A percentile compares a stretch with the other conserved stretches of the same genome.
Conservation (phyloP, 306 rosid genomes). For the Cucumis melo region DNA sequence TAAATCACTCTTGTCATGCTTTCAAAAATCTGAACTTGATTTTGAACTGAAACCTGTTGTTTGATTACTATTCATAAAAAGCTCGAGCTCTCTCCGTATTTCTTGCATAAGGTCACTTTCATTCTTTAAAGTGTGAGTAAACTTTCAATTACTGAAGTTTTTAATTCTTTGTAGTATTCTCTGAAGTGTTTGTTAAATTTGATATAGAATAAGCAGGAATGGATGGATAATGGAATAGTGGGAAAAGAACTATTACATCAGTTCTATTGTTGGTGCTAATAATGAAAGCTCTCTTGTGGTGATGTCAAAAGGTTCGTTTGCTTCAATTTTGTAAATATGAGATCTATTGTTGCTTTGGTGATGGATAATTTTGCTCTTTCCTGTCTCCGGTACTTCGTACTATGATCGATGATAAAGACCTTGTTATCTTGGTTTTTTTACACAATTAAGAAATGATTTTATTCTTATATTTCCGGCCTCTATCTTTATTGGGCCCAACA, state of each 20-base stretch:
- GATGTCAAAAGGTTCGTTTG: constrained; percentile 47
- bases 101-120: too few relatives aligned
- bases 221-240: constrained; percentile 68
- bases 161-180: too few relatives aligned
- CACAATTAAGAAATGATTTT: too few relatives aligned
- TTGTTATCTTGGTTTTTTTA: neutral
- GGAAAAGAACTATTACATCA: constrained; percentile 54
- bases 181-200: too few relatives aligned
- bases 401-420: neutral
- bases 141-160: too few relatives aligned
- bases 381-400: neutral
- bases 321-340: neutral
- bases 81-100: too few relatives aligned
- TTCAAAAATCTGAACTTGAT: too few relatives aligned
- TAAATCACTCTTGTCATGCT: too few relatives aligned
- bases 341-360: neutral
- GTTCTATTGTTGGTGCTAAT: constrained; percentile 49
- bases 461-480: neutral
- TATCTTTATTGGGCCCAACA: neutral
- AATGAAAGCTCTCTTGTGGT: constrained; percentile 60
- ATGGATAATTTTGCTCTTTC: neutral
- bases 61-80: too few relatives aligned
- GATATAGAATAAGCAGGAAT: too few relatives aligned
- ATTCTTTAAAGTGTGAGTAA: too few relatives aligned
- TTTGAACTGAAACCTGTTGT: too few relatives aligned